Percentiles rank a stretch among this genome's conserved stretches.
Conservation (phyloP, 306 rosid species). For the Citrullus colocynthis region DNA sequence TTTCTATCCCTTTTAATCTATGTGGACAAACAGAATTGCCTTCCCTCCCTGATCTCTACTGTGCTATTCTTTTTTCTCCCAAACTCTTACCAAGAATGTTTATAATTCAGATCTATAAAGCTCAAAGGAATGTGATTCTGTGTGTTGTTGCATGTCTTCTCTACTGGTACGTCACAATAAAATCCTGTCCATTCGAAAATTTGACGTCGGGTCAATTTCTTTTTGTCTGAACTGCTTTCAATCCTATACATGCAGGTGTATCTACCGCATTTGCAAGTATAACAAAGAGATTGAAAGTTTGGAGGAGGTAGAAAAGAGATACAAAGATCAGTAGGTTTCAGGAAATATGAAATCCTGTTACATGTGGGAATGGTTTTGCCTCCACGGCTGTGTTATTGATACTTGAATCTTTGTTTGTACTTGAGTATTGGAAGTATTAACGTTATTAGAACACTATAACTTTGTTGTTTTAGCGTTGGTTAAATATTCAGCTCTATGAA, state of each 20-base stretch:
- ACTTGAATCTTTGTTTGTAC: background rate
- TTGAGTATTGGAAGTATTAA: background rate
- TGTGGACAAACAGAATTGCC: background rate
- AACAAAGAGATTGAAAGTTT: slow-evolving; percentile 57
- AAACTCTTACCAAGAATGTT: slow-evolving; percentile 10
- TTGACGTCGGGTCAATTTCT: background rate
- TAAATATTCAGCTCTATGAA: background rate
- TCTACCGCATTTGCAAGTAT: slow-evolving; percentile 57
- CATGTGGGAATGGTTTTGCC: background rate
- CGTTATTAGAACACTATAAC: background rate
- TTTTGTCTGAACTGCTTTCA: background rate
- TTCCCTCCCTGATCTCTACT: background rate
- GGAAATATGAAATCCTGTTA: background rate
- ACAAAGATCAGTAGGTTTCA: slow-evolving; percentile 43
- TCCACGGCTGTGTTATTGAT: background rate
- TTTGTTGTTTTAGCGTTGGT: background rate
- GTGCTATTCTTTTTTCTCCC: background rate
- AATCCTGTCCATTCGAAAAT: background rate
- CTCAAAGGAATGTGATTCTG: slow-evolving; percentile 84
- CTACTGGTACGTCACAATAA: slow-evolving; percentile 53
- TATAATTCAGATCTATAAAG: slow-evolving; percentile 64
- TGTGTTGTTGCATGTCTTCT: slow-evolving; percentile 65
- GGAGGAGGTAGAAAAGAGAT: slow-evolving; percentile 89
- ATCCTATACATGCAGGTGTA: slow-evolving; percentile 47
- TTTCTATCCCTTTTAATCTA: background rate